Conservation (phyloP, 306 rosid species). For the Quillaja saponaria region DNA sequence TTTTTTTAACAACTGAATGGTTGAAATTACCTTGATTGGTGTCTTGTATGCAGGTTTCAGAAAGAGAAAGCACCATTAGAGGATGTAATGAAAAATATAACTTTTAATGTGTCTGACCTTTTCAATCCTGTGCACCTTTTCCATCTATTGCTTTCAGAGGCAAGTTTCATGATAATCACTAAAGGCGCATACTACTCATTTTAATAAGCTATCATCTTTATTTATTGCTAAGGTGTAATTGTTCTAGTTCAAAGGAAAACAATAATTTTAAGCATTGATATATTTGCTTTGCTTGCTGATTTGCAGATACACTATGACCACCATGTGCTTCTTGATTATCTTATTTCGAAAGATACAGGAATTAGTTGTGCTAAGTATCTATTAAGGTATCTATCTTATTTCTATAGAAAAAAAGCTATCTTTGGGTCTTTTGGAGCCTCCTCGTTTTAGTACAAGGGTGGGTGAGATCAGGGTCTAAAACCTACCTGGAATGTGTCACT, state of each 20-base stretch:
- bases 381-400: conserved; percentile 49
- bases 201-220: conserved; percentile 7
- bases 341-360: conserved; percentile 87
- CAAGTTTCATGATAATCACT: conserved; percentile 27
- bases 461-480: conserved; percentile 20
- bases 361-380: conserved; percentile 81
- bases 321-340: conserved; percentile 89
- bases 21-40: conserved; percentile 23
- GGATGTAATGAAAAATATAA: conserved; percentile 45
- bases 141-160: conserved; percentile 84
- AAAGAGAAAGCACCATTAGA: conserved; percentile 37
- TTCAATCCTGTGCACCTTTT: conserved; percentile 71
- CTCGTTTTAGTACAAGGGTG: neutral
- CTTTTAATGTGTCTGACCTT: conserved; percentile 51
- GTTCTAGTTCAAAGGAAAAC: neutral
- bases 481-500: conserved; percentile 10
- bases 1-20: conserved; percentile 10
- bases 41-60: conserved; percentile 46
- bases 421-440: neutral
- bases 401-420: neutral
- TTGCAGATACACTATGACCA: conserved; percentile 93
- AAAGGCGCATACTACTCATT: conserved; percentile 10
- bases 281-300: conserved; percentile 23
- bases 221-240: conserved; percentile 8
- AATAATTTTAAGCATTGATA: conserved; percentile 8